phyloP scores from a whole-genome alignment of 495 filamentous ascomycete genomes.

The Penicillium taxi region DNA sequence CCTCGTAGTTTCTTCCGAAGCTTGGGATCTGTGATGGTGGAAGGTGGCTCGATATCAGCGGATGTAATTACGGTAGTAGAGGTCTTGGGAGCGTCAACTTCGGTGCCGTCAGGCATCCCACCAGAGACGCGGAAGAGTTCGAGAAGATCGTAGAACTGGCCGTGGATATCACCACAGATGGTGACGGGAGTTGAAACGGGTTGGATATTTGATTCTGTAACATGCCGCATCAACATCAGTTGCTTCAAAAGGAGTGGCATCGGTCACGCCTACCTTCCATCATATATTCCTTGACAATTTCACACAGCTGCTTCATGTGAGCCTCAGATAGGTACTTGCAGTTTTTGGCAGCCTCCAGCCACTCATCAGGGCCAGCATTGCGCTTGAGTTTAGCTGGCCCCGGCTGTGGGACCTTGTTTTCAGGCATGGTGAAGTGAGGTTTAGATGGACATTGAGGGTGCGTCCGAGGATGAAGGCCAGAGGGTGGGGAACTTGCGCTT shows the following conservation, averaged over 20 bases:
- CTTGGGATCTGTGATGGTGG: conserved; percentile 75
- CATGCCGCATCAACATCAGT: not conserved
- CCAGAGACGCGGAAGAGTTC: conserved; percentile 95
- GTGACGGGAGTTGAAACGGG: conserved; percentile 95
- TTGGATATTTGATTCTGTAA: conserved; percentile 89
- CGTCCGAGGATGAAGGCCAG: conserved; percentile 4
- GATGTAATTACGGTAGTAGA: conserved; percentile 64
- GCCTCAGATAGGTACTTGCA: conserved; percentile 93
- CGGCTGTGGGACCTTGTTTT: conserved; percentile 70
- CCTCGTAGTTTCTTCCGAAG: conserved; percentile 69
- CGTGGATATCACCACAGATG: conserved; percentile 96
- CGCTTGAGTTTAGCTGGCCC: conserved; percentile 78
- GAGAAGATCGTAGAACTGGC: conserved; percentile 96
- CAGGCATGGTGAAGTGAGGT: conserved; percentile 27
- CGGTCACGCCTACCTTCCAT: conserved; percentile 70
- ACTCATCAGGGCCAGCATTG: conserved; percentile 86
- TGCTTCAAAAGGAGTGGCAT: not conserved
- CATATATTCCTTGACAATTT: conserved; percentile 94
- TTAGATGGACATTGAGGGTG: conserved; percentile 5
- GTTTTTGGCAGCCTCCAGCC: conserved; percentile 89
- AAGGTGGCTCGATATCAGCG: conserved; percentile 80
- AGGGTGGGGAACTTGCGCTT: conserved; percentile 8
- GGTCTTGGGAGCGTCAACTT: conserved; percentile 54
- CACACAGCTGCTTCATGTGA: conserved; percentile 97
- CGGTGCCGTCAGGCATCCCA: conserved; percentile 79